Conservation (phyloP, 176 grass and related monocot species). For the Triticum monococcum region DNA sequence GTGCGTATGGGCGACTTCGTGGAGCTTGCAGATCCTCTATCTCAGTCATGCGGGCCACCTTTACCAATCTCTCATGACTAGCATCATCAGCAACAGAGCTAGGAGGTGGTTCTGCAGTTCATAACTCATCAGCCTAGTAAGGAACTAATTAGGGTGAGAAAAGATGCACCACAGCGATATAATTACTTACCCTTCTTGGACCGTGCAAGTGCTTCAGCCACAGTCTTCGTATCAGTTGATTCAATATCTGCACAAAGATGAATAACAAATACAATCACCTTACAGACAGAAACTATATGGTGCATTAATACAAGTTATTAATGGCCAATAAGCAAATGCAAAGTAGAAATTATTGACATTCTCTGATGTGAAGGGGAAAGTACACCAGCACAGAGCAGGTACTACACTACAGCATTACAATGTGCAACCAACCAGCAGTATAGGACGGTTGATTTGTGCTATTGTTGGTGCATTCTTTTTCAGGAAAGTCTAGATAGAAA, state of each 20-base stretch:
- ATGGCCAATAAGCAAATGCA: not conserved
- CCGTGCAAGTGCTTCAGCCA: conserved; percentile 88
- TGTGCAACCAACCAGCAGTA: conserved; percentile 1
- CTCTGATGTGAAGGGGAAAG: not conserved
- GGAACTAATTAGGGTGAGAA: not conserved
- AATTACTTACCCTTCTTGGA: conserved; percentile 75
- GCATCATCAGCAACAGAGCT: conserved; percentile 56
- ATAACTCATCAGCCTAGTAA: conserved; percentile 29
- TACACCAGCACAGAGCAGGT: conserved; percentile 1
- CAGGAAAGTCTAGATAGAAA: not conserved
- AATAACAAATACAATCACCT: conserved; percentile 21
- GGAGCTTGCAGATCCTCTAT: conserved; percentile 86
- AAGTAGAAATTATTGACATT: not conserved
- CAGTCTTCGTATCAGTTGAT: conserved; percentile 61
- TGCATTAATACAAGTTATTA: not conserved
- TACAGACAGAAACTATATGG: not conserved
- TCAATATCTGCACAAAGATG: conserved; percentile 65
- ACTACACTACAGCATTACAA: not conserved
- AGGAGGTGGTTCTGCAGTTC: conserved; percentile 57
- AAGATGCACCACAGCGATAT: conserved; percentile 14
- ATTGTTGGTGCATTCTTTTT: not conserved
- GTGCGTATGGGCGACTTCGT: conserved; percentile 53
- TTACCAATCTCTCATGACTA: conserved; percentile 52
- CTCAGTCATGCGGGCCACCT: conserved; percentile 84
- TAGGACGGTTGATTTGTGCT: not conserved